Evolutionary conservation across 202 grass and related monocot species (phyloP), one percentile per base, ranked within the genome.

Genomic region (Panicum virgatum): DNA sequence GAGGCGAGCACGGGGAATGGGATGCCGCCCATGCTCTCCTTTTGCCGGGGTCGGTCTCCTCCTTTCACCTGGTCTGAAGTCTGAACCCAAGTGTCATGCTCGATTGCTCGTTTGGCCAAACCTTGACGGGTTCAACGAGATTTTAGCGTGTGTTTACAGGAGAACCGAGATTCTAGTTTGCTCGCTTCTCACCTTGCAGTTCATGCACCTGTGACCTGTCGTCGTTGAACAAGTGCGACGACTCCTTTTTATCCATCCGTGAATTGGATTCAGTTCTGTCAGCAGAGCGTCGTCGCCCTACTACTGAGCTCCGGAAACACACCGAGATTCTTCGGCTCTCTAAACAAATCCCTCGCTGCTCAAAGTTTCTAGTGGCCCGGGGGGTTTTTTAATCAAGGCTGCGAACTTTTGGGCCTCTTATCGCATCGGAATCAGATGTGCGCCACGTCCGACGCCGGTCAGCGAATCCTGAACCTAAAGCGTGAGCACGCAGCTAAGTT

Each of bases 401-500:
- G 43, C 14, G 7, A 71, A 20, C 44, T 71, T 71, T 50, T 19
- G 44, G 32, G n/a, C 18, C 27, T 15, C 60, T 66, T 83, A 75
- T 75, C 47, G 72, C 37, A 67, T 76, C 61, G 18, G 71, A 83
- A 83, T 67, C 81, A 45, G 81, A 83, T 76, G 46, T 76, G 60
- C 57, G 81, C 60, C 71, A 76, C 81, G 71, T 56, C 48, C 38
- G 18, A 23, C 12, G 13, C 7, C 46, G 18, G 62, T 67, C 66
- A 56, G 76, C 42, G 77, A 80, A 71, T 86, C 56, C 14, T 10
- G 15, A 14, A 3, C 37, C 19, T 77, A 59, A 77, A 76, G 72
- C 54, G 61, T 45, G 38, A 77, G 19, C 73, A 47, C 19, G 72
- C 39, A 18, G 60, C 73, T 25, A n/a, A 32, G n/a, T n/a, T n/a